These are phyloP conservation scores for Pyrus betulifolia DNA, from an alignment of 306 rosid species.

Conservation along the genomic window DNA sequence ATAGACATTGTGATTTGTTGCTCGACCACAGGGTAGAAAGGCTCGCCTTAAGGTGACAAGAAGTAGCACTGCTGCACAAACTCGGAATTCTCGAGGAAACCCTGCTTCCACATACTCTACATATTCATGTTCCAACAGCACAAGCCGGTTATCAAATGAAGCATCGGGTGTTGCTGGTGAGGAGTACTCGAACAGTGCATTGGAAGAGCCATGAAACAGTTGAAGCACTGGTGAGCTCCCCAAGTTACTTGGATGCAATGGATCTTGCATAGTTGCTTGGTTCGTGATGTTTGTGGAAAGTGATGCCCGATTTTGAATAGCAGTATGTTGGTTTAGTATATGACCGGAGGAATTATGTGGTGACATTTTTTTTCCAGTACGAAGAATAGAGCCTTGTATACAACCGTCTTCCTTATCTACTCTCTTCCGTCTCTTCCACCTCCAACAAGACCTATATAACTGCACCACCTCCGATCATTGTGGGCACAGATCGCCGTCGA, in stretches of 20 bases:
- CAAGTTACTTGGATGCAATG: not conserved
- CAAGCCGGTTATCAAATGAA: constrained; percentile 67
- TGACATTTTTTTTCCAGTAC: not conserved
- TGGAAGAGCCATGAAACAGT: constrained; percentile 41
- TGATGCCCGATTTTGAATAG: not conserved
- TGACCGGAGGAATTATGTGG: not conserved
- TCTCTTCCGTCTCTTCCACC: too few relatives aligned
- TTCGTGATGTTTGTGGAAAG: not conserved
- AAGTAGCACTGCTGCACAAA: constrained; percentile 76
- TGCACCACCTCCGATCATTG: too few relatives aligned
- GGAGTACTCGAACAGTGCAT: constrained; percentile 63
- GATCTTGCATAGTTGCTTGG: not conserved
- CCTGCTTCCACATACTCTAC: constrained; percentile 51
- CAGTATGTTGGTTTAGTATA: not conserved
- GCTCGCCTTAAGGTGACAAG: constrained; percentile 85
- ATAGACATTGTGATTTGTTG: not conserved
- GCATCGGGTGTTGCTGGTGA: constrained; percentile 51
- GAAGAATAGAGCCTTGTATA: not conserved
- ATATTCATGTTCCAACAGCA: constrained; percentile 42
- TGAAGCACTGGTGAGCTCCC: not conserved
- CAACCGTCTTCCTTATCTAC: too few relatives aligned
- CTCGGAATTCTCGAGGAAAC: constrained; percentile 55
- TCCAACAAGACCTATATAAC: too few relatives aligned
- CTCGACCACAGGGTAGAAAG: constrained; percentile 71
- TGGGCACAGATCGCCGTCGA: too few relatives aligned